Conservation (phyloP, 495 filamentous ascomycete genomes). For the Xylaria acuta region DNA sequence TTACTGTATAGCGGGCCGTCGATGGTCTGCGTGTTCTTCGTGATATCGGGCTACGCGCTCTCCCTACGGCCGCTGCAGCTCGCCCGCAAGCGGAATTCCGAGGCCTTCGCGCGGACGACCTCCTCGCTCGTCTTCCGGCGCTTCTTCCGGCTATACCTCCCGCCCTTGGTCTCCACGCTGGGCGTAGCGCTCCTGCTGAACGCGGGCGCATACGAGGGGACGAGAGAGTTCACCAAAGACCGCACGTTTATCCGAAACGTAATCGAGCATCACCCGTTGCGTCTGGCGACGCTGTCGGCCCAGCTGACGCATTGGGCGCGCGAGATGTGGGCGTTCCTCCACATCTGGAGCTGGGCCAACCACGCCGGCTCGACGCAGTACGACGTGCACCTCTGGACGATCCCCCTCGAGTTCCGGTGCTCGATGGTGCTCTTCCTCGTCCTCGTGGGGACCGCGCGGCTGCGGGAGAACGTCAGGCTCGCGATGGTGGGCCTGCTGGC, state of each 20-base stretch:
- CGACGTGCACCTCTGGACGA: constrained; percentile 75
- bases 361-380: constrained; percentile 57
- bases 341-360: constrained; percentile 49
- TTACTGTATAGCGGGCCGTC: constrained; percentile 71
- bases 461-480: constrained; percentile 38
- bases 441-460: constrained; percentile 53
- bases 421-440: constrained; percentile 70
- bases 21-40: constrained; percentile 79
- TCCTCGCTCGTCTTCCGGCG: constrained; percentile 73
- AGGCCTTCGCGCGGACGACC: constrained; percentile 45
- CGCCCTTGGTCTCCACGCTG: constrained; percentile 64
- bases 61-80: constrained; percentile 68
- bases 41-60: constrained; percentile 76
- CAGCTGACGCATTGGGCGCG: constrained; percentile 44
- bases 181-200: constrained; percentile 63
- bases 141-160: constrained; percentile 69
- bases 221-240: constrained; percentile 49
- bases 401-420: constrained; percentile 72
- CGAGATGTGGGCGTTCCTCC: constrained; percentile 46
- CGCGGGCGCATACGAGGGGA: constrained; percentile 55
- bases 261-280: constrained; percentile 47
- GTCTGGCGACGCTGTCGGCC: constrained; percentile 31
- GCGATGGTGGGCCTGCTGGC: constrained; percentile 35
- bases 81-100: constrained; percentile 53
- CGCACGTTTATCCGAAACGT: constrained; percentile 46